phyloP scores from a whole-genome alignment of 805 yeast genomes.

The Candida piceae region DNA sequence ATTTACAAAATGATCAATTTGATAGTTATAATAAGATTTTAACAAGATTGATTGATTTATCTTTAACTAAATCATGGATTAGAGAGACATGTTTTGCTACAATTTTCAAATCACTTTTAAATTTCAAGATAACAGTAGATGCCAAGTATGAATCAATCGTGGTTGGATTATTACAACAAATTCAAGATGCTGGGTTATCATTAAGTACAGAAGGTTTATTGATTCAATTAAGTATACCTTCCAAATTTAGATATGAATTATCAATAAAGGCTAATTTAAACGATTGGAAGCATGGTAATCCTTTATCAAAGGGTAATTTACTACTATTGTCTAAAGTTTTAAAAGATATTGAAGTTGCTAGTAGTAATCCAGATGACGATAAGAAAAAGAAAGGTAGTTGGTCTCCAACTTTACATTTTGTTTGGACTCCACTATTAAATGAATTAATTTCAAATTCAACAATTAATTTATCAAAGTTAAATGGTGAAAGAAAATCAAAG shows the following conservation, averaged over 20 bases:
- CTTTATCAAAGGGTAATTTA: constrained; percentile 68
- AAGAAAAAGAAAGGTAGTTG: constrained; percentile 60
- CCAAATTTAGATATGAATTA: constrained; percentile 13
- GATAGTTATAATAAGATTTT: constrained; percentile 38
- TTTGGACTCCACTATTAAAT: constrained; percentile 59
- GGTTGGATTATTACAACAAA: constrained; percentile 29
- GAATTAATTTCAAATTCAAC: constrained; percentile 30
- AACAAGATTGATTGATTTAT: constrained; percentile 47
- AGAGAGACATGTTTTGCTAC: constrained; percentile 77
- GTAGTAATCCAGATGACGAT: constrained; percentile 33
- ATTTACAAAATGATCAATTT: constrained; percentile 15
- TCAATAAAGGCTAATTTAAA: constrained; percentile 17
- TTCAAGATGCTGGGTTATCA: constrained; percentile 51
- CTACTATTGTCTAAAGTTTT: constrained; percentile 55
- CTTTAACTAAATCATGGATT: constrained; percentile 73
- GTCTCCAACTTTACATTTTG: constrained; percentile 71
- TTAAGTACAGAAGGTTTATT: constrained; percentile 79
- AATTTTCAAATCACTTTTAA: constrained; percentile 47
- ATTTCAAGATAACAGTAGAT: constrained; percentile 18
- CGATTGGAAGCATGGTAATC: constrained; percentile 70
- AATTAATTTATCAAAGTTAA: constrained; percentile 15
- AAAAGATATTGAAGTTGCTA: constrained; percentile 46
- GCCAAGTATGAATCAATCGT: constrained; percentile 11
- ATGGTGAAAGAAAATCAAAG: constrained; percentile 28
- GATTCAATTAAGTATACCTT: constrained; percentile 52